Conservation (phyloP, 2,329 filamentous ascomycete species). For the Bertia moriformis region DNA sequence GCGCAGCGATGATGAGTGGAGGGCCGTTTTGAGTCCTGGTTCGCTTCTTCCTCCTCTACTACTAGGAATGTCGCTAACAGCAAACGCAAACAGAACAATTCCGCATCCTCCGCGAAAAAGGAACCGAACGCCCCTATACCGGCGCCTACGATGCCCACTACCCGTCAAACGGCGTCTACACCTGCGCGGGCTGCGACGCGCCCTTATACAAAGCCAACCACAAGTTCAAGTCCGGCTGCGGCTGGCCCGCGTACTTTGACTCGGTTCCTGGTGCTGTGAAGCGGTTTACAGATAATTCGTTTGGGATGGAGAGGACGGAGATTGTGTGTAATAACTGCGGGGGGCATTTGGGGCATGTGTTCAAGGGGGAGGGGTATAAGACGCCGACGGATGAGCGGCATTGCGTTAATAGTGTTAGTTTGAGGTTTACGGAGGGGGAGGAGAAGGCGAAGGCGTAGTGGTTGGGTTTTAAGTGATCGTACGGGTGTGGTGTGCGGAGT, state of each 20-base stretch:
- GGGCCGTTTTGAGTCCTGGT: conserved; percentile 65
- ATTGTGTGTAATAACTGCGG: conserved; percentile 93
- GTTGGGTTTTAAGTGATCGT: not conserved
- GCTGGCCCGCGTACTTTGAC: conserved; percentile 97
- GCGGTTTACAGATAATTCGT: conserved; percentile 59
- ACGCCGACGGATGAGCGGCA: conserved; percentile 92
- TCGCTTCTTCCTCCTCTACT: conserved; percentile 9
- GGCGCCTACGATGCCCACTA: conserved; percentile 82
- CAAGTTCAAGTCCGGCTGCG: conserved; percentile 93
- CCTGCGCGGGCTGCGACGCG: conserved; percentile 70
- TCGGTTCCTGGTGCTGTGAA: conserved; percentile 81
- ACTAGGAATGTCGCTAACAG: conserved; percentile 1
- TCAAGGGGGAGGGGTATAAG: conserved; percentile 71
- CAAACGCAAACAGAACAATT: conserved; percentile 76
- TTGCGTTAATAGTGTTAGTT: conserved; percentile 85
- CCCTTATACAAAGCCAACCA: conserved; percentile 85
- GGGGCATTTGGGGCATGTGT: conserved; percentile 80
- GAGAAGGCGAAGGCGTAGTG: conserved; percentile 23
- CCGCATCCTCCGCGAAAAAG: conserved; percentile 78
- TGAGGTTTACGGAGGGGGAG: conserved; percentile 65
- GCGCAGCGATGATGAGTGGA: conserved; percentile 75
- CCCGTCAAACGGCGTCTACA: conserved; percentile 64
- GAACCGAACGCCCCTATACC: conserved; percentile 68
- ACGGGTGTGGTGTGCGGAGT: no score
- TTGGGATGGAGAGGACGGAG: conserved; percentile 79